These are phyloP conservation scores for Gaeumannomyces tritici DNA, from an alignment of 2,329 filamentous ascomycete species.

Conservation along the genomic window DNA sequence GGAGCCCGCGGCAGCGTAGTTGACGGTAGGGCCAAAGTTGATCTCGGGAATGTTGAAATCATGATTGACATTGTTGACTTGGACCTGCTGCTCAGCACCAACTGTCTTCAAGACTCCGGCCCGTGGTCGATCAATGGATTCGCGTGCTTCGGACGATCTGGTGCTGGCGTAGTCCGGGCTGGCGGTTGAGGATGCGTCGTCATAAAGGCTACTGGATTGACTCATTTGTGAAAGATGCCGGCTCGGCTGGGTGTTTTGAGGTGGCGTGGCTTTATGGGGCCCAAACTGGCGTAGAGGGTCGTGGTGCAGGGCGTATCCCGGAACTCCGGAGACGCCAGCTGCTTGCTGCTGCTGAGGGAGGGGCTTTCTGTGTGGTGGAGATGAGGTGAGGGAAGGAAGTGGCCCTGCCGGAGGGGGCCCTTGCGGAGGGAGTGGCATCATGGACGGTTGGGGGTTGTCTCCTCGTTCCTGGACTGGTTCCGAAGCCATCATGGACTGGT, in stretches of 20 bases:
- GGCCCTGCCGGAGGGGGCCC: not conserved
- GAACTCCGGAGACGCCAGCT: conserved; percentile 2
- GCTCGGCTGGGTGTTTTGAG: conserved; percentile 10
- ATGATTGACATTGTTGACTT: conserved; percentile 10
- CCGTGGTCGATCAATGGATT: conserved; percentile 56
- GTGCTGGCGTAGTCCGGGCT: conserved; percentile 76
- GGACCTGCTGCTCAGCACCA: conserved; percentile 36
- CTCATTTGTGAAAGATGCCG: conserved; percentile 27
- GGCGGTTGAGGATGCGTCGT: conserved; percentile 54
- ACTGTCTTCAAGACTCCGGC: conserved; percentile 75
- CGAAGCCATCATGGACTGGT: conserved; percentile 19
- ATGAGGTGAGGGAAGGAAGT: conserved; percentile 9
- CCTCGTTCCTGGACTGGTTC: not conserved
- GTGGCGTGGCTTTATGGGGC: not conserved
- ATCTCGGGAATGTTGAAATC: conserved; percentile 58
- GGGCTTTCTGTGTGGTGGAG: conserved; percentile 19
- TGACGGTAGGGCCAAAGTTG: conserved; percentile 79
- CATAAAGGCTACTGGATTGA: conserved; percentile 38
- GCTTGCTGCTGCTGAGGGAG: conserved; percentile 12
- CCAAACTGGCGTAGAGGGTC: conserved; percentile 10
- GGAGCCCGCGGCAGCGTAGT: conserved; percentile 38
- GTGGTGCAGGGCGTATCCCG: conserved; percentile 11
- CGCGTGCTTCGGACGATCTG: conserved; percentile 38
- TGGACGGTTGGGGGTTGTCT: not conserved
- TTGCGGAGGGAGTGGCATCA: not conserved